phyloP scores from a whole-genome alignment of 164 flowering plant species.

The Tetracentron sinense region DNA sequence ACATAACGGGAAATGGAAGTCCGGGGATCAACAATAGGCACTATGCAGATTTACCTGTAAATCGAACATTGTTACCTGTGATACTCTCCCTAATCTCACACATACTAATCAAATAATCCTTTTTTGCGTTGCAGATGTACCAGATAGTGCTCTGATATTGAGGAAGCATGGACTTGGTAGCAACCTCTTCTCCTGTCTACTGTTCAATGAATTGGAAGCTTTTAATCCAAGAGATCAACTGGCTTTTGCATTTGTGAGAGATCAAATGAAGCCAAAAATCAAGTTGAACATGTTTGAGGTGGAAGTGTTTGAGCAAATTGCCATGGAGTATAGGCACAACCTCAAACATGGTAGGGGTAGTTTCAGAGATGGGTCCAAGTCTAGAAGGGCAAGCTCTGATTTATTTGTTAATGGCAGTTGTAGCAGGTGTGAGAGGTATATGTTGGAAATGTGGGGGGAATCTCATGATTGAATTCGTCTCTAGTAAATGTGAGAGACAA shows the following conservation, averaged over 20 bases:
- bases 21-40: too few species aligned
- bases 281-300: conserved; percentile 84
- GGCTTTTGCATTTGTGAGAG: conserved; percentile 87
- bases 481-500: neutral
- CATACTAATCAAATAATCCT: neutral
- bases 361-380: conserved; percentile 12
- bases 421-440: conserved; percentile 44
- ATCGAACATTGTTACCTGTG: too few species aligned
- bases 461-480: conserved; percentile 31
- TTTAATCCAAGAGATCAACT: conserved; percentile 93
- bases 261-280: conserved; percentile 61
- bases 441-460: conserved; percentile 64
- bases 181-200: conserved; percentile 78
- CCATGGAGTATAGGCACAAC: conserved; percentile 78
- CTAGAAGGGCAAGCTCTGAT: conserved; percentile 26
- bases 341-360: conserved; percentile 28
- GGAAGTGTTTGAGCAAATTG: conserved; percentile 80
- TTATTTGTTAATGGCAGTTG: conserved; percentile 23
- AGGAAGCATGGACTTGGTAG: conserved; percentile 66
- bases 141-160: conserved; percentile 81
- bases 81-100: neutral
- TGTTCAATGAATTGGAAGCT: conserved; percentile 88
- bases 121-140: conserved; percentile 66
- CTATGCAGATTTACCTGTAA: too few species aligned
- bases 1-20: too few species aligned